phyloP scores from a whole-genome alignment of 2,329 filamentous ascomycete genomes.

The Diaporthe nobilis region DNA sequence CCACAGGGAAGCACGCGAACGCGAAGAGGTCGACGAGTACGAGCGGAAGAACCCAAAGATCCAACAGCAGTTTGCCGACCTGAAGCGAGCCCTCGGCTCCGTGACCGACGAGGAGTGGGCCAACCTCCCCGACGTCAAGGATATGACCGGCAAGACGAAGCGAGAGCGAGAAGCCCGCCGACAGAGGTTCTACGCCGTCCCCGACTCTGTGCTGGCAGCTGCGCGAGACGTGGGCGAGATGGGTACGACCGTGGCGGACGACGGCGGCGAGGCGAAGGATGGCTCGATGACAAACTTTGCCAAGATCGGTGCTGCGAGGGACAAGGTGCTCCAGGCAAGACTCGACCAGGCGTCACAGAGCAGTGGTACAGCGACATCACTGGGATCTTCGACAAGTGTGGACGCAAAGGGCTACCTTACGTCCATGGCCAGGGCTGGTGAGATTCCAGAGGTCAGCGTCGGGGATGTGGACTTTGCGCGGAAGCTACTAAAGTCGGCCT shows the following conservation, averaged over 20 bases:
- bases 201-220: slow-evolving; percentile 93
- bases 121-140: slow-evolving; percentile 93
- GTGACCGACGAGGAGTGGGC: slow-evolving; percentile 98
- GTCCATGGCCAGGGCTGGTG: slow-evolving; percentile 85
- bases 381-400: slow-evolving; percentile 89
- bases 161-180: slow-evolving; percentile 85
- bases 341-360: slow-evolving; percentile 88
- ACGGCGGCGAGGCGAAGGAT: slow-evolving; percentile 74
- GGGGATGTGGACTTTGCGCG: slow-evolving; percentile 96
- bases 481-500: slow-evolving; percentile 93
- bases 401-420: slow-evolving; percentile 98
- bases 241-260: slow-evolving; percentile 89
- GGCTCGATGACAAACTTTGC: slow-evolving; percentile 99
- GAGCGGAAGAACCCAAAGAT: slow-evolving; percentile 99
- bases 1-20: slow-evolving; percentile 92
- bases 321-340: slow-evolving; percentile 95
- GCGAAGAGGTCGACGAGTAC: slow-evolving; percentile 92
- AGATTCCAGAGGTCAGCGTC: slow-evolving; percentile 86
- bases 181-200: slow-evolving; percentile 94
- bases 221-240: slow-evolving; percentile 86
- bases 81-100: slow-evolving; percentile 89
- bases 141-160: slow-evolving; percentile 94
- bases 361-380: slow-evolving; percentile 75
- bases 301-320: slow-evolving; percentile 94
- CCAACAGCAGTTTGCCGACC: slow-evolving; percentile 95